phyloP scores from a whole-genome alignment of 306 rosid species.

The Begonia peltatifolia region DNA sequence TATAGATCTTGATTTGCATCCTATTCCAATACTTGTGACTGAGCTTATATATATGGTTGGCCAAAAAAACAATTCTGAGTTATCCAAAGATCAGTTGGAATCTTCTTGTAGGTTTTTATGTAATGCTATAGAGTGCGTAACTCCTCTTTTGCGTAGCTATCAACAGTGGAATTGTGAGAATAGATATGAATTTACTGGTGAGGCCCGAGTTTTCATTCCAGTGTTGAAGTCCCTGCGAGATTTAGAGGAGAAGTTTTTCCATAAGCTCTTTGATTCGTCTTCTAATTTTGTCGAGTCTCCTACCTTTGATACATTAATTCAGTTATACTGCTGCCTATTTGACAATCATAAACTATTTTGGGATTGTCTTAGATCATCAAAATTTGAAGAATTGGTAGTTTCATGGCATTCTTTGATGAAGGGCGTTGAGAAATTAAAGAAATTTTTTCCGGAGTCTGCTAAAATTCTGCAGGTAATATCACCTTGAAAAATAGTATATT shows the following conservation, averaged over 20 bases:
- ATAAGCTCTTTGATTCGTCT: slow-evolving; percentile 30
- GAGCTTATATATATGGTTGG: slow-evolving; percentile 32
- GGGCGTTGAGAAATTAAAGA: slow-evolving; percentile 29
- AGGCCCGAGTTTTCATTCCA: slow-evolving; percentile 16
- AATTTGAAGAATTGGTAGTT: slow-evolving; percentile 34
- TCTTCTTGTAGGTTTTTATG: slow-evolving; percentile 12
- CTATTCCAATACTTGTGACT: slow-evolving; percentile 43
- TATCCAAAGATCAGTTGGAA: slow-evolving; percentile 7
- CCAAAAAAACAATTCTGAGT: slow-evolving; percentile 10
- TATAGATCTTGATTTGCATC: slow-evolving; percentile 25
- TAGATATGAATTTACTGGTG: slow-evolving; percentile 13
- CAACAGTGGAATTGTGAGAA: slow-evolving; percentile 46
- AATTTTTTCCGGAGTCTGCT: slow-evolving; percentile 40
- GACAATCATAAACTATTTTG: slow-evolving; percentile 55
- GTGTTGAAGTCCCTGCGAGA: slow-evolving; percentile 36
- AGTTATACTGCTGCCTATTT: slow-evolving; percentile 39
- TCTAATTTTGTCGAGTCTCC: slow-evolving; percentile 37
- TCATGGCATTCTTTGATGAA: slow-evolving; percentile 57
- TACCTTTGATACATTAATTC: slow-evolving; percentile 29
- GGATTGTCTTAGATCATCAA: slow-evolving; percentile 29
- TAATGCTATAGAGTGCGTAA: slow-evolving; percentile 47
- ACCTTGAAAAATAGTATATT: neutral
- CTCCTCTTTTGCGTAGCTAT: slow-evolving; percentile 35
- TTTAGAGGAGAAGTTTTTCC: slow-evolving; percentile 50
- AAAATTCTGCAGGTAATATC: slow-evolving; percentile 44